Conservation (phyloP, 768 basidiomycete species). For the Tulasnella sp. region DNA sequence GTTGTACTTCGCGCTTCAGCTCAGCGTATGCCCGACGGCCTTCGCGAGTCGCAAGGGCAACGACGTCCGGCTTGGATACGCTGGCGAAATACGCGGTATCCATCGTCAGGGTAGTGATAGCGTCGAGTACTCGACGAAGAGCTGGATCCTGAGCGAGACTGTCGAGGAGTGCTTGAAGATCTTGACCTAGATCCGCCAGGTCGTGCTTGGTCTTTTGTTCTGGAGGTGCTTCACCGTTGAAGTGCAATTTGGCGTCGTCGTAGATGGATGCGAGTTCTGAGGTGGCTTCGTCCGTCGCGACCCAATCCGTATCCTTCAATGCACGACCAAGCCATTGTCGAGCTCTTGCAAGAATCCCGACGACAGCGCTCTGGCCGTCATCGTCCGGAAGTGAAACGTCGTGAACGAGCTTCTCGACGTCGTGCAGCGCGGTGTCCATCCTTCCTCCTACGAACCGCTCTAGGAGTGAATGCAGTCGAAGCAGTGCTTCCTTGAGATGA, state of each 20-base stretch:
- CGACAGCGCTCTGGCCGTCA: not conserved
- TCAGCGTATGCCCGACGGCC: slow-evolving; percentile 11
- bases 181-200: not conserved
- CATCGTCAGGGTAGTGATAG: not conserved
- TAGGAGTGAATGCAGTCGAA: slow-evolving; percentile 2
- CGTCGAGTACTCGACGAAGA: slow-evolving; percentile 15
- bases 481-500: slow-evolving; percentile 15
- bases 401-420: slow-evolving; percentile 13
- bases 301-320: slow-evolving; percentile 19
- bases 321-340: slow-evolving; percentile 21
- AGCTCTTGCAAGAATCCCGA: not conserved
- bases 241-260: slow-evolving; percentile 1
- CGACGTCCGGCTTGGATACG: slow-evolving; percentile 23
- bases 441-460: slow-evolving; percentile 28
- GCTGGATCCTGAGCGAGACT: not conserved
- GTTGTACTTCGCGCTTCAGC: slow-evolving; percentile 18
- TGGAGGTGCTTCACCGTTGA: slow-evolving; percentile 6
- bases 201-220: slow-evolving; percentile 24
- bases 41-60: slow-evolving; percentile 12
- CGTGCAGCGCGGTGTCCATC: slow-evolving; percentile 4
- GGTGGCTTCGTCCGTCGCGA: not conserved
- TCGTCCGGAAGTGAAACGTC: not conserved
- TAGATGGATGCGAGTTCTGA: slow-evolving; percentile 12
- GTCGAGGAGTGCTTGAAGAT: not conserved
- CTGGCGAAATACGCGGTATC: slow-evolving; percentile 24